phyloP scores from a whole-genome alignment of 2,329 filamentous ascomycete genomes.

The Pseudogymnoascus sp. region DNA sequence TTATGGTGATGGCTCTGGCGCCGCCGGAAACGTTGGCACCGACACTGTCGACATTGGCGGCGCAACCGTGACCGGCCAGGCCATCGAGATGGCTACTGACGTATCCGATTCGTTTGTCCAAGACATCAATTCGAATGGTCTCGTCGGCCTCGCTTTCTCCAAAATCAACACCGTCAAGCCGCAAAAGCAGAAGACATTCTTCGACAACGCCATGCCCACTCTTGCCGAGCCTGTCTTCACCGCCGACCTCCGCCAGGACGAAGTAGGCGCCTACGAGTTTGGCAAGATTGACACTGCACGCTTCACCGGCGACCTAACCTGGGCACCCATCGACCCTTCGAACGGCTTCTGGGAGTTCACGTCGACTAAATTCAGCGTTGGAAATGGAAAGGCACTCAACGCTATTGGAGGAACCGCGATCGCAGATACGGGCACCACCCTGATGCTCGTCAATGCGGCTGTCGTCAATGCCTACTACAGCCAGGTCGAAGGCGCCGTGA shows the following conservation, averaged over 20 bases:
- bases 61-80: conserved; percentile 27
- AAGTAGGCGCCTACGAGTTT: conserved; percentile 45
- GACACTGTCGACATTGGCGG: conserved; percentile 31
- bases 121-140: conserved; percentile 42
- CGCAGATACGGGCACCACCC: conserved; percentile 37
- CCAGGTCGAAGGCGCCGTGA: conserved; percentile 30
- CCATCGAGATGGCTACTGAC: conserved; percentile 28
- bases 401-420: conserved; percentile 47
- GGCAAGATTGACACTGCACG: conserved; percentile 45
- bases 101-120: conserved; percentile 28
- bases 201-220: conserved; percentile 26
- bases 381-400: conserved; percentile 38
- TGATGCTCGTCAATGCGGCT: conserved; percentile 31
- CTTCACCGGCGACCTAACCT: conserved; percentile 46
- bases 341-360: conserved; percentile 52
- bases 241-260: conserved; percentile 41
- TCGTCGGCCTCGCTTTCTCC: conserved; percentile 51
- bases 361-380: conserved; percentile 39
- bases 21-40: conserved; percentile 29
- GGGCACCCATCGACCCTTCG: conserved; percentile 39
- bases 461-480: conserved; percentile 35
- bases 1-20: conserved; percentile 33
- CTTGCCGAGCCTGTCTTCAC: conserved; percentile 50
- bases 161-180: conserved; percentile 30
- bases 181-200: conserved; percentile 29